Evolutionary conservation across 805 yeast species (phyloP).

Genomic region (Zygotorulaspora chibaensis): DNA sequence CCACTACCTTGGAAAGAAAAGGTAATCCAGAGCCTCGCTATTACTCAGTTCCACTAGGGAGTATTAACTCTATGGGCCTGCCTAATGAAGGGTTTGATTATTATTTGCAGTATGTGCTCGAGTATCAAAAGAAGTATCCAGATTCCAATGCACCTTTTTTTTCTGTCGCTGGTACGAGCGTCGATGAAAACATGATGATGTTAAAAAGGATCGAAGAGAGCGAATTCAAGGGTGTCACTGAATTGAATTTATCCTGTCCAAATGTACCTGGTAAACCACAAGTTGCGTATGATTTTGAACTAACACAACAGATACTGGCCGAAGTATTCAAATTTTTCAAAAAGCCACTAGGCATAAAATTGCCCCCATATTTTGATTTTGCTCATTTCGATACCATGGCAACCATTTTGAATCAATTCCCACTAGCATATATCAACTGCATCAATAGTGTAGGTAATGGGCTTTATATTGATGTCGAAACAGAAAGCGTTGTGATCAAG

Average conservation of each 20-base stretch:
- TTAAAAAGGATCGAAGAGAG: conserved; percentile 26
- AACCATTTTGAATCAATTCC: conserved; percentile 25
- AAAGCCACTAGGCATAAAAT: conserved; percentile 31
- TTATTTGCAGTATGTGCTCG: conserved; percentile 26
- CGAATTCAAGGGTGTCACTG: conserved; percentile 28
- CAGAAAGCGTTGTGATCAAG: conserved; percentile 30
- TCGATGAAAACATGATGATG: conserved; percentile 26
- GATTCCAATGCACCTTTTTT: conserved; percentile 21
- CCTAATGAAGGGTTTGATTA: conserved; percentile 32
- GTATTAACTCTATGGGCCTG: conserved; percentile 34
- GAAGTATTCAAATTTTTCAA: conserved; percentile 28
- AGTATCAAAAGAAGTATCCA: conserved; percentile 19
- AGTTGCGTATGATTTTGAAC: conserved; percentile 32
- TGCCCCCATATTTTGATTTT: conserved; percentile 34
- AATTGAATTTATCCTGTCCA: conserved; percentile 33
- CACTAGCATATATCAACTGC: conserved; percentile 29
- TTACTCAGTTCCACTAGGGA: conserved; percentile 30
- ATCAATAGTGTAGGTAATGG: conserved; percentile 33
- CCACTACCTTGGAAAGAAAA: conserved; percentile 25
- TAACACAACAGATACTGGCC: conserved; percentile 23
- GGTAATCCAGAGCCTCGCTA: conserved; percentile 35
- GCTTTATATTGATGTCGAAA: conserved; percentile 28
- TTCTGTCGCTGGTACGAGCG: conserved; percentile 33
- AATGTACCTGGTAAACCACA: conserved; percentile 36
- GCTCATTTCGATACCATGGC: conserved; percentile 33